Evolutionary conservation across 1,139 yeast species (phyloP), one percentile per base, ranked within the genome.

Genomic region (Yamadazyma mexicana): DNA sequence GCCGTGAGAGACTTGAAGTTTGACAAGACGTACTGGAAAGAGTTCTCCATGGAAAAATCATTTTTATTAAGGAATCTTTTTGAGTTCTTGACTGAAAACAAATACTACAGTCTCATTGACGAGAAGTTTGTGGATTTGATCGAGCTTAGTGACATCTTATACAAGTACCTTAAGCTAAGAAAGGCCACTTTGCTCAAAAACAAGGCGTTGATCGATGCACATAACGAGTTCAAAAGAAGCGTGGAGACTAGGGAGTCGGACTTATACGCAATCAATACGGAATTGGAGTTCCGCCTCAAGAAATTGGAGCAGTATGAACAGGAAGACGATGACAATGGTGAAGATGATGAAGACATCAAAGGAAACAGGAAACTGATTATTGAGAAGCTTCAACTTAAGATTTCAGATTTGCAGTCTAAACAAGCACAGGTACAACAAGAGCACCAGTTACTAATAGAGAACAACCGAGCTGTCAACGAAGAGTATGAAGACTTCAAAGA

Each of bases 41-140:
- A 77, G 33, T 64, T 91, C 45, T 80, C 91, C 0, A 81, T 87
- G 0, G 96, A 89, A 50, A 75, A 80, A 33, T 81, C 89, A 0
- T 83, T 91, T 49, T 66, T 91, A 36, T 75, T 87, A 20, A 72
- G 92, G 40, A 73, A 82, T 5, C 83, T 81, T 50, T 84, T 78
- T 54, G 75, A 77, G 33, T 81, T 78, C 55, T 87, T 95, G 56
- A 65, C 65, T 37, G 75, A 74, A 12, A 68, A 78, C 43, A 66
- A 73, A 18, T 59, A 78, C 39, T 62, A 62, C 31, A 83, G 81
- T n/a, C 61, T 77, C 17, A 69, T 87, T 17, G 97, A 91, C 35
- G 68, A 72, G 16, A 79, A 78, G 46, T 83, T 83, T 59, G 96
- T 97, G 0, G 98, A 88, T 48, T 77, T 95, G 10, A 73, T 91